Base-by-base conservation (phyloP, 2,329 filamentous ascomycete species). In the Fusarium buxicola region DNA sequence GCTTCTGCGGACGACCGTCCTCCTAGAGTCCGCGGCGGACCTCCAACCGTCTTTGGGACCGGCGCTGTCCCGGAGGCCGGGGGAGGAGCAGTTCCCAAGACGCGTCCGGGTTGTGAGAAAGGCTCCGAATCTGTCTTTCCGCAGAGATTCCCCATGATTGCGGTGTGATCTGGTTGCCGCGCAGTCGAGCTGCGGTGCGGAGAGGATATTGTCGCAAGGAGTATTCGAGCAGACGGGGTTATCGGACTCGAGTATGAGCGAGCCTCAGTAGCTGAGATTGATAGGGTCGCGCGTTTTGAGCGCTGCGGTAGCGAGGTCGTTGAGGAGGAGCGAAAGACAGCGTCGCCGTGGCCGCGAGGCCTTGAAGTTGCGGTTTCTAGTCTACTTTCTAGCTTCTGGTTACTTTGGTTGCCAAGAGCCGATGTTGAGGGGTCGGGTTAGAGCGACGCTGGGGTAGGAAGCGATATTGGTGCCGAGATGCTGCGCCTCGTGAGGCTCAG, bases 131-230 rank as follows among this genome's bases (percentile, higher is more conserved):
- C 76, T 88, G 91, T 84, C 76, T 92, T 93, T 74, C 92, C 91
- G 81, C 92, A 97, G 78, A 92, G 84, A 75, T 92, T 94, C 58
- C 94, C 94, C 94, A 97, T 97, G 65, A 57, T 53, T 38, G 35
- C 5, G 36, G 18, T 24, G 16, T 21, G n/a, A 21, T 21, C 6
- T n/a, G 21, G 10, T 8, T 34, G n/a, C 40, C n/a, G 21, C 46
- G 45, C 28, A 12, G n/a, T 36, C 34, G 34, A 49, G 24, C 13
- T 48, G 28, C 21, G 28, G 32, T 43, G 24, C 34, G 31, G 25
- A 40, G 53, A 30, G 12, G 30, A 5, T 41, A 27, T 36, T 30
- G 12, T 36, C 18, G 40, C 32, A 27, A 36, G 13, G 45, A 39
- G 45, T 4, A 21, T 21, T 21, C 21, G 21, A 10, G 27, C 10